Evolutionary conservation across 208 protist genomes (phyloP).

Genomic region (Vickermania ingenoplastis): DNA sequence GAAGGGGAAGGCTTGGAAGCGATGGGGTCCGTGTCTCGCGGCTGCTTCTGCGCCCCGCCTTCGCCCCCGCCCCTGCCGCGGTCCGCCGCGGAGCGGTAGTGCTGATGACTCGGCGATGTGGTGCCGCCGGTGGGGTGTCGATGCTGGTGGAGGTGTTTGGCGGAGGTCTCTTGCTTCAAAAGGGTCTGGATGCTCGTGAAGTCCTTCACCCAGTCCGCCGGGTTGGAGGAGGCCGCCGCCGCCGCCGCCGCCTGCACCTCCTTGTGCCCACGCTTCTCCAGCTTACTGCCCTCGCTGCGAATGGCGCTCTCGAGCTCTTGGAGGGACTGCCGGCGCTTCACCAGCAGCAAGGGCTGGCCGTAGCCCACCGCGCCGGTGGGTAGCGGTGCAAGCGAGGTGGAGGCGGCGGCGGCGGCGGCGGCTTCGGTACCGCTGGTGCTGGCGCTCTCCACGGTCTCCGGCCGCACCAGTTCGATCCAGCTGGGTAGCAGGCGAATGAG

Average conservation of each 20-base stretch:
- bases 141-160: neutral
- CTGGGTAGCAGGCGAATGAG: constrained; percentile 31
- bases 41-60: too few species aligned
- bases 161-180: neutral
- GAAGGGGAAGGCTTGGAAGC: too few species aligned
- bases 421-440: neutral
- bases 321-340: constrained; percentile 16
- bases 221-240: neutral
- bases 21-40: too few species aligned
- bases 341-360: neutral
- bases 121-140: too few species aligned
- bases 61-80: too few species aligned
- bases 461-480: constrained; percentile 31
- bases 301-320: constrained; percentile 33
- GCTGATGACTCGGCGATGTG: too few species aligned
- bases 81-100: too few species aligned
- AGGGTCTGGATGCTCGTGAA: neutral
- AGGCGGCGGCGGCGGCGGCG: neutral
- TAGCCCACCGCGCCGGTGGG: too few species aligned
- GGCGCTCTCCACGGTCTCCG: neutral
- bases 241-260: neutral
- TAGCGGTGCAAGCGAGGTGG: neutral
- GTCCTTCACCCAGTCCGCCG: neutral
- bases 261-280: neutral
- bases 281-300: constrained; percentile 8